Evolutionary conservation across 331 rosid genomes (phyloP).

Genomic region (Pyrus hybrid): DNA sequence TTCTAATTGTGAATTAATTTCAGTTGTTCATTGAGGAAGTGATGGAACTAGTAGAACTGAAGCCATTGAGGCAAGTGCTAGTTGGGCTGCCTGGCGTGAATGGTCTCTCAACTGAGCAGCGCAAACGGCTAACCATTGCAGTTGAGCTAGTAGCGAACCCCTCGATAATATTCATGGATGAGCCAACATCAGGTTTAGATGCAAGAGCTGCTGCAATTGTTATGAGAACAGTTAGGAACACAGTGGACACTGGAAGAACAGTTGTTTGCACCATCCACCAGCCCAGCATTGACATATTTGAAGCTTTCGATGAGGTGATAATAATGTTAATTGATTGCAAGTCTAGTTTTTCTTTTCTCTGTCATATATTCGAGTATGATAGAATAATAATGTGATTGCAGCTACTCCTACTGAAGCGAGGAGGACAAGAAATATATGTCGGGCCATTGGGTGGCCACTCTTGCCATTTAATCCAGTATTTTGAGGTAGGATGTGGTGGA

Average conservation of each 20-base stretch:
- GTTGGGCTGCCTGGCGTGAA: conserved; percentile 82
- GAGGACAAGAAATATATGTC: conserved; percentile 74
- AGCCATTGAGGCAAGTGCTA: conserved; percentile 50
- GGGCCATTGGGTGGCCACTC: conserved; percentile 83
- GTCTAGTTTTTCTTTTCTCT: neutral
- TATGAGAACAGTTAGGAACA: conserved; percentile 56
- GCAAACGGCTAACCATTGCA: conserved; percentile 76
- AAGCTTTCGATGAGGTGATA: conserved; percentile 83
- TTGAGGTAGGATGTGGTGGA: conserved; percentile 45
- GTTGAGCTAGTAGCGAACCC: conserved; percentile 50
- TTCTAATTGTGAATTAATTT: neutral
- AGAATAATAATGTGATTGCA: conserved; percentile 21
- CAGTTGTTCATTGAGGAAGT: conserved; percentile 86
- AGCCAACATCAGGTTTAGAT: conserved; percentile 86
- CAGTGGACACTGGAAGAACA: conserved; percentile 15
- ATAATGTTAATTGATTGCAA: neutral
- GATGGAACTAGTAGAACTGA: conserved; percentile 6
- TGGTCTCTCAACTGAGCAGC: conserved; percentile 89
- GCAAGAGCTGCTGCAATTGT: conserved; percentile 92
- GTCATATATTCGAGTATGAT: neutral
- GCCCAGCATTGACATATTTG: conserved; percentile 86
- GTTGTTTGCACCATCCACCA: conserved; percentile 92
- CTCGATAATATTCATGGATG: conserved; percentile 62
- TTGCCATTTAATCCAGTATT: conserved; percentile 47
- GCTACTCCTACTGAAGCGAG: conserved; percentile 75